phyloP scores from a whole-genome alignment of 2,329 filamentous ascomycete genomes.

The Ilyonectria robusta region DNA sequence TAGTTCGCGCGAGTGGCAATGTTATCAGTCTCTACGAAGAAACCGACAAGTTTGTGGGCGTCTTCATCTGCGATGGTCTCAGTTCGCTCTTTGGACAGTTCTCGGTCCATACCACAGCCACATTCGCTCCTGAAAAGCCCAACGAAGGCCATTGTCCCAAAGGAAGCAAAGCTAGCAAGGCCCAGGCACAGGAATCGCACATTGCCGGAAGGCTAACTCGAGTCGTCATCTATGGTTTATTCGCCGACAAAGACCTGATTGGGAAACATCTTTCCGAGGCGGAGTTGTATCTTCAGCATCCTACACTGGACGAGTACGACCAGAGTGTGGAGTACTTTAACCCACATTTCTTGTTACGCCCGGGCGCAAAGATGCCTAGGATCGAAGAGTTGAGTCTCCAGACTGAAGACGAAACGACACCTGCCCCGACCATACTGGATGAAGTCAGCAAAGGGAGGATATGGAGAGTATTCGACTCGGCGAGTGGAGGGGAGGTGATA shows the following conservation, averaged over 20 bases:
- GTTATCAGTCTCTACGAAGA: no score
- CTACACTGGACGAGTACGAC: conserved; percentile 1
- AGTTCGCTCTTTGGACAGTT: no score
- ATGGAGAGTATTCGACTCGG: no score
- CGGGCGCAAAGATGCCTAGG: conserved; percentile 24
- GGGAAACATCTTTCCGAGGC: conserved; percentile 4
- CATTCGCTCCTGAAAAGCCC: no score
- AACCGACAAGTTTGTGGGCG: no score
- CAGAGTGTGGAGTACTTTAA: conserved; percentile 11
- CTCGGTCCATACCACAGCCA: no score
- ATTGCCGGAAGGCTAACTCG: not conserved
- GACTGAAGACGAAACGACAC: not conserved
- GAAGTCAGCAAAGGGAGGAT: not conserved
- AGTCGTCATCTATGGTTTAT: conserved; percentile 7
- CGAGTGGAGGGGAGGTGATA: no score
- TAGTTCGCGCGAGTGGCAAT: no score
- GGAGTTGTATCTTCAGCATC: conserved; percentile 17
- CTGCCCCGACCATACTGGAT: not conserved
- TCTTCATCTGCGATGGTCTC: no score
- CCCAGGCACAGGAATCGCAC: no score
- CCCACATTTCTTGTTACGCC: conserved; percentile 25
- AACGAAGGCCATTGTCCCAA: no score
- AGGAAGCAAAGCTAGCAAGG: no score
- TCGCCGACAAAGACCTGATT: not conserved
- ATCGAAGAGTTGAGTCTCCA: conserved; percentile 15